These are phyloP conservation scores for Capronia epimyces DNA, from an alignment of 2,329 filamentous ascomycete genomes.

Conservation along the genomic window DNA sequence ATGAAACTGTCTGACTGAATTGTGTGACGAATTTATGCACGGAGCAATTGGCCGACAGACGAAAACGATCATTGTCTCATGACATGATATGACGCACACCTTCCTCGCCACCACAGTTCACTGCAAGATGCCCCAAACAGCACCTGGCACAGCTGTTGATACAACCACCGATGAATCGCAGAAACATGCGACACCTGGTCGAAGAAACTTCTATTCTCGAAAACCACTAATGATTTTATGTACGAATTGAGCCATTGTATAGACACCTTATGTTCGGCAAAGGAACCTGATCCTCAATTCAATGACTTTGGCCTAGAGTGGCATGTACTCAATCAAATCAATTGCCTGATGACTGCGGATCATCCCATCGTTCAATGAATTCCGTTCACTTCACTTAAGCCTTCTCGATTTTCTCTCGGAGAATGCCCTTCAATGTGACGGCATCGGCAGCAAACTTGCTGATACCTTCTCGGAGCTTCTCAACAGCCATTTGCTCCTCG, in stretches of 20 bases:
- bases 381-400: conserved; percentile 9
- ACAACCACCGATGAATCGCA: too few relatives aligned
- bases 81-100: too few relatives aligned
- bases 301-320: neutral
- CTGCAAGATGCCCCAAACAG: too few relatives aligned
- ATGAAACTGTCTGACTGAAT: too few relatives aligned
- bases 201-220: neutral
- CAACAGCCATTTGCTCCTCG: conserved; percentile 98
- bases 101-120: neutral
- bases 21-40: too few relatives aligned
- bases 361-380: neutral
- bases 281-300: neutral
- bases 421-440: conserved; percentile 83
- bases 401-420: conserved; percentile 73
- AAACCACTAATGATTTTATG: neutral
- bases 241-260: neutral
- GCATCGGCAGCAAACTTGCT: conserved; percentile 98
- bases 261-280: neutral
- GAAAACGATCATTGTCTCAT: too few relatives aligned
- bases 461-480: conserved; percentile 99
- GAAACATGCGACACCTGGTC: too few relatives aligned
- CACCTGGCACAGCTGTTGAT: too few relatives aligned
- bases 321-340: neutral
- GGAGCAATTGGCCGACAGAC: too few relatives aligned
- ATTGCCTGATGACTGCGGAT: neutral